These are phyloP conservation scores for Malbranchea zuffiana DNA, from an alignment of 2,329 filamentous ascomycete genomes.

Conservation along the genomic window DNA sequence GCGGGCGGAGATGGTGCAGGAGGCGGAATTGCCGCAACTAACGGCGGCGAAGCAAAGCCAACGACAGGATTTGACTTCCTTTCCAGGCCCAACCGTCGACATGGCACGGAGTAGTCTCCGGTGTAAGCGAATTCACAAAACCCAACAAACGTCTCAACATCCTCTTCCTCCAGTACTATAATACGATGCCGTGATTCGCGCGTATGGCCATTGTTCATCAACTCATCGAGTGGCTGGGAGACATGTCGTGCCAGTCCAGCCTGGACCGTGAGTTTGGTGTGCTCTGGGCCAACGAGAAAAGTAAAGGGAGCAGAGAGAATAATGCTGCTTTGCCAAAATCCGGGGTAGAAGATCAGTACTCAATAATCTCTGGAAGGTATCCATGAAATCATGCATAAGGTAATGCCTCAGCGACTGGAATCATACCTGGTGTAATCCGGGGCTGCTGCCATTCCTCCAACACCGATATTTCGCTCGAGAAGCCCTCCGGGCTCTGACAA, in stretches of 20 bases:
- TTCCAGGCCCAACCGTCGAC: conserved; percentile 14
- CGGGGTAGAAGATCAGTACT: conserved; percentile 17
- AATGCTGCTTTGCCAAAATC: conserved; percentile 25
- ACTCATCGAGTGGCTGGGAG: conserved; percentile 33
- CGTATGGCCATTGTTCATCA: conserved; percentile 39
- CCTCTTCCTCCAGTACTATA: conserved; percentile 36
- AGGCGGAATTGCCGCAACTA: conserved; percentile 18
- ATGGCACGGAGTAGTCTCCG: conserved; percentile 35
- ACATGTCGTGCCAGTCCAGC: conserved; percentile 35
- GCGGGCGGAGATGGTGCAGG: conserved; percentile 24
- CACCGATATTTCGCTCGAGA: too few relatives aligned
- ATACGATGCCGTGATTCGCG: conserved; percentile 35
- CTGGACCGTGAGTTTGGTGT: conserved; percentile 39
- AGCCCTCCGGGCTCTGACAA: too few relatives aligned
- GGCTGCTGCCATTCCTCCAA: conserved; percentile 13
- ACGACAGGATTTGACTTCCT: conserved; percentile 2
- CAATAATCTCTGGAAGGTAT: conserved; percentile 10
- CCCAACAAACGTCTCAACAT: conserved; percentile 39
- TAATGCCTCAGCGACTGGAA: too few relatives aligned
- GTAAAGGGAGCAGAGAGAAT: conserved; percentile 36
- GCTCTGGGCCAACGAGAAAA: conserved; percentile 37
- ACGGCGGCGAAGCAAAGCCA: conserved; percentile 9
- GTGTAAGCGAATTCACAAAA: conserved; percentile 43
- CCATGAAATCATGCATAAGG: conserved; percentile 7
- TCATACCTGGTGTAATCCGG: conserved; percentile 29